These are phyloP conservation scores for Paramarasmius palmivorus DNA, from an alignment of 1,284 basidiomycete species.

Conservation along the genomic window DNA sequence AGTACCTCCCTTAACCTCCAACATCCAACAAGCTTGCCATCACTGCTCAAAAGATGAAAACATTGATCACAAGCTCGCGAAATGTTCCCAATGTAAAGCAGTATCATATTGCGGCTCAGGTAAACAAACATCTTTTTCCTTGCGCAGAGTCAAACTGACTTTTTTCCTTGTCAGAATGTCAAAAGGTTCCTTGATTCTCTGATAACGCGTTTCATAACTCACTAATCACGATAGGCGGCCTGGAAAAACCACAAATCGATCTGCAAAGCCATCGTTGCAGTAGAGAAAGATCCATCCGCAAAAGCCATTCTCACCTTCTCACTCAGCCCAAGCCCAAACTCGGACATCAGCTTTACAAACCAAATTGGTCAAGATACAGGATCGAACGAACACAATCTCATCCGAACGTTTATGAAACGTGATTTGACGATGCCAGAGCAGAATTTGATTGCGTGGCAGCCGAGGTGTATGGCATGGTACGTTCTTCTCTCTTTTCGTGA, in stretches of 20 bases:
- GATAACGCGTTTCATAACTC: neutral
- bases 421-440: conserved; percentile 23
- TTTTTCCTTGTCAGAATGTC: conserved; percentile 7
- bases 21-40: conserved; percentile 28
- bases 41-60: conserved; percentile 26
- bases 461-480: conserved; percentile 36
- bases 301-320: conserved; percentile 13
- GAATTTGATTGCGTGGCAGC: conserved; percentile 33
- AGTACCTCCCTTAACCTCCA: conserved; percentile 26
- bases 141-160: neutral
- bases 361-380: conserved; percentile 13
- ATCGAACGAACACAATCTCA: conserved; percentile 9
- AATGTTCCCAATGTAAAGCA: conserved; percentile 27
- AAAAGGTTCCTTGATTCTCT: conserved; percentile 7
- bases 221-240: conserved; percentile 18
- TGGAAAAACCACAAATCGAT: conserved; percentile 27
- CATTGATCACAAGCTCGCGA: conserved; percentile 19
- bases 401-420: conserved; percentile 20
- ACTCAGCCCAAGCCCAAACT: conserved; percentile 14
- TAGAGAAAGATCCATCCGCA: conserved; percentile 18
- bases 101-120: conserved; percentile 31
- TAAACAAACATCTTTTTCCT: conserved; percentile 5
- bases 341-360: conserved; percentile 16
- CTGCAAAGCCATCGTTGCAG: conserved; percentile 25
- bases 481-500: conserved; percentile 4